phyloP scores from a whole-genome alignment of 768 basidiomycete species.

The Epithele typhae region DNA sequence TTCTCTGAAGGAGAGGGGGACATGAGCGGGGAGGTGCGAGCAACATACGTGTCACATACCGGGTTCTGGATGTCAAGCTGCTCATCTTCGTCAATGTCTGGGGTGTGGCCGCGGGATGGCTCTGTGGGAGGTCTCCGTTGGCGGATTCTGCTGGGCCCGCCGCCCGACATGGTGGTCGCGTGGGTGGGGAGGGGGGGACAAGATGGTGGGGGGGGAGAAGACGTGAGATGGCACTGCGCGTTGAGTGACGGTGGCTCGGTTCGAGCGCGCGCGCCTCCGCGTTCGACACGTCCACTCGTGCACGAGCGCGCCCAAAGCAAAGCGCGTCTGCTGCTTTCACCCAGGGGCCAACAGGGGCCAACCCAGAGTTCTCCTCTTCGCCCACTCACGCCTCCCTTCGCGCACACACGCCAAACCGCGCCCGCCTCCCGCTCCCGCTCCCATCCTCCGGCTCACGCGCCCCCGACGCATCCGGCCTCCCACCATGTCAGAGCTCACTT shows the following conservation, averaged over 20 bases:
- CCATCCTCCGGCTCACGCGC: not conserved
- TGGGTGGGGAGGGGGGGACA: constrained; percentile 2
- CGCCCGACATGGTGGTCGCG: constrained; percentile 14
- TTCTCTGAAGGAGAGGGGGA: constrained; percentile 31
- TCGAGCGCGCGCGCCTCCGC: not conserved
- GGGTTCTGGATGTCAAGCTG: constrained; percentile 14
- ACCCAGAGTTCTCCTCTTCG: too few species aligned
- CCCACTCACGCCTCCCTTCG: too few species aligned
- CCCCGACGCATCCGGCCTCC: not conserved
- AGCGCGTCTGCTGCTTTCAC: too few species aligned
- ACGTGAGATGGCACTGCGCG: constrained; percentile 4
- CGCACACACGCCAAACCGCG: too few species aligned
- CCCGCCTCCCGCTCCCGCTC: not conserved
- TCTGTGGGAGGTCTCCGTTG: constrained; percentile 3
- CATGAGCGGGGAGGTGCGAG: not conserved
- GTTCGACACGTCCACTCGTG: not conserved
- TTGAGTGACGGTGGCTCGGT: not conserved
- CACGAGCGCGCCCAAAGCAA: not conserved
- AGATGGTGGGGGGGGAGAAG: not conserved
- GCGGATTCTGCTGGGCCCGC: constrained; percentile 8
- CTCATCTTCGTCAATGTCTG: constrained; percentile 17
- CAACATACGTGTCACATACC: constrained; percentile 20
- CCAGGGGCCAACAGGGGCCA: too few species aligned
- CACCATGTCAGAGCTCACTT: constrained; percentile 68
- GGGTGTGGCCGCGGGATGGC: not conserved